Evolutionary conservation across 176 grass and related monocot species (phyloP).

Genomic region (Carex kokanica): DNA sequence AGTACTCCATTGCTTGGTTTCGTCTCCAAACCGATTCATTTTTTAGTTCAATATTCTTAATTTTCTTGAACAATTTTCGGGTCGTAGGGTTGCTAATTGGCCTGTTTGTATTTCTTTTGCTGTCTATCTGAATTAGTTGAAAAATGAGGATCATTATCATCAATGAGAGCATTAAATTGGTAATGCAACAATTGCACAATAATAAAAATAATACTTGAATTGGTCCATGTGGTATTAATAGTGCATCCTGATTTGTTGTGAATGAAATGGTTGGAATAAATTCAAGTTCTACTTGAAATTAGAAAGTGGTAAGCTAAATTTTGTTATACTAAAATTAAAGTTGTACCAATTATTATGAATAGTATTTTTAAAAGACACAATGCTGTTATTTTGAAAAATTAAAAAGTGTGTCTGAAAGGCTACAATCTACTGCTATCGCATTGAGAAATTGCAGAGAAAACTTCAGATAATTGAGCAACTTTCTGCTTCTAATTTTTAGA

Average conservation of each 20-base stretch:
- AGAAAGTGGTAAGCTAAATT: neutral
- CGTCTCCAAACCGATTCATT: slow-evolving; percentile 64
- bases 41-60: neutral
- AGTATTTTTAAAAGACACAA: slow-evolving; percentile 9
- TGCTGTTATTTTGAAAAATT: slow-evolving; percentile 18
- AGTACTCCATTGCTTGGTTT: slow-evolving; percentile 49
- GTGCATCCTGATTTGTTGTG: neutral
- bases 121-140: slow-evolving; percentile 1
- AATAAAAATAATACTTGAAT: neutral
- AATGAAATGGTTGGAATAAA: neutral
- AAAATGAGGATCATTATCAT: neutral
- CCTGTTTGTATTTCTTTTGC: slow-evolving; percentile 1
- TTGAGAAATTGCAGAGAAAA: slow-evolving; percentile 4
- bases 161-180: neutral
- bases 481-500: neutral
- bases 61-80: neutral
- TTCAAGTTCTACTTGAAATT: neutral
- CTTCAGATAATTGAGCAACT: neutral
- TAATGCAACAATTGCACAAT: neutral
- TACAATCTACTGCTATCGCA: neutral
- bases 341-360: neutral
- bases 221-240: neutral
- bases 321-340: neutral
- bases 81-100: neutral
- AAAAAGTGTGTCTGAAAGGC: neutral